Evolutionary conservation across 768 basidiomycete species (phyloP).

Genomic region (Heimioporus sp.): DNA sequence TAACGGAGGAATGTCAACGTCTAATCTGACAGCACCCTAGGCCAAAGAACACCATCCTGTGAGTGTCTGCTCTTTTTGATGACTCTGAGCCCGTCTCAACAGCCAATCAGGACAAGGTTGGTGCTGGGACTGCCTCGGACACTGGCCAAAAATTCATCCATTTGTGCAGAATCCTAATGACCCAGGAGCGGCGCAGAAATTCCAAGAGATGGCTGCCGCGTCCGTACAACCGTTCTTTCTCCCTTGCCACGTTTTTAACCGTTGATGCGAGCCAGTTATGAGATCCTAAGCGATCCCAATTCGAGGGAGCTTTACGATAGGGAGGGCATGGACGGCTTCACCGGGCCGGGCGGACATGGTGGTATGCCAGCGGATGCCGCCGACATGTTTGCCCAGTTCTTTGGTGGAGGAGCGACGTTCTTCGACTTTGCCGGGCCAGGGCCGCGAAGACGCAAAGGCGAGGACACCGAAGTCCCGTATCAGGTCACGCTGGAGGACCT

Average conservation of each 20-base stretch:
- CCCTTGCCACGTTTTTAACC: conserved; percentile 3
- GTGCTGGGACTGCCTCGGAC: conserved; percentile 3
- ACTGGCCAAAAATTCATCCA: not conserved
- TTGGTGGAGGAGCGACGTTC: conserved; percentile 52
- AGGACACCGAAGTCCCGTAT: conserved; percentile 76
- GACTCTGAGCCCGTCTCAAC: not conserved
- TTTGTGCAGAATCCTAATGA: conserved; percentile 77
- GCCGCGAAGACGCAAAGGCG: conserved; percentile 52
- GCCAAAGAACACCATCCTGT: conserved; percentile 90
- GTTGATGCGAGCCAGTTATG: conserved; percentile 54
- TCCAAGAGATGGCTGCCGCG: conserved; percentile 90
- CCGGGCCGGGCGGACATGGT: conserved; percentile 44
- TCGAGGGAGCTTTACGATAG: conserved; percentile 70
- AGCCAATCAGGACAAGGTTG: conserved; percentile 62
- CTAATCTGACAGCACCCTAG: conserved; percentile 38
- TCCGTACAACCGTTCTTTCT: conserved; percentile 38
- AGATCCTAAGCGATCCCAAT: conserved; percentile 72
- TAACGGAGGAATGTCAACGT: not conserved
- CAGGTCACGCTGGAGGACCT: conserved; percentile 89
- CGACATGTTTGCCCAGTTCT: conserved; percentile 77
- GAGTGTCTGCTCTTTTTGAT: conserved; percentile 24
- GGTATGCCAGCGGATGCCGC: conserved; percentile 47
- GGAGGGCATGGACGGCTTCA: conserved; percentile 68
- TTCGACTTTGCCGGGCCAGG: conserved; percentile 64
- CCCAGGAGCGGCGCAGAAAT: conserved; percentile 76